A percentile compares a stretch with the other conserved stretches of the same genome.
These are phyloP conservation scores for Microbotryomycetes sp. DNA, from an alignment of 1,284 basidiomycete species.

Conservation along the genomic window DNA sequence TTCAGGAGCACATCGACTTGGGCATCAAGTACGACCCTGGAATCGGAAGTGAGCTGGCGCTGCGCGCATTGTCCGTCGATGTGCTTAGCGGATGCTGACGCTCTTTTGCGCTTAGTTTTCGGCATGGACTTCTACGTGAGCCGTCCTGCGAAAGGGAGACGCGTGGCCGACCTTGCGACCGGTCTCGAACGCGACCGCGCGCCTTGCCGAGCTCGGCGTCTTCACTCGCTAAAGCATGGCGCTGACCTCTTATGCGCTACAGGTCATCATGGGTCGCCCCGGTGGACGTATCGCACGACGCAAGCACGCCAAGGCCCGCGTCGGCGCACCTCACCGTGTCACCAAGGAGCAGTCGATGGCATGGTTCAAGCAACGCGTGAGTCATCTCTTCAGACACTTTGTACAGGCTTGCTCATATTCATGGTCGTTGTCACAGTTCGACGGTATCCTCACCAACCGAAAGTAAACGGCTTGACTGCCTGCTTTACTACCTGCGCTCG, in stretches of 20 bases:
- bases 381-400: no score
- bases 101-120: conserved; percentile 53
- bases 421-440: conserved; percentile 53
- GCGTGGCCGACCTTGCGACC: background rate
- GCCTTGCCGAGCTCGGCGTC: background rate
- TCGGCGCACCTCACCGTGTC: conserved; percentile 73
- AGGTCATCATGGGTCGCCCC: conserved; percentile 94
- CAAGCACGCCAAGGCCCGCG: conserved; percentile 78
- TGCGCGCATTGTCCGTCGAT: no score
- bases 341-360: conserved; percentile 52
- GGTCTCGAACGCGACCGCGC: no score
- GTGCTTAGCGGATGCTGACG: no score
- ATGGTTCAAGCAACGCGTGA: conserved; percentile 92
- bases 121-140: conserved; percentile 74
- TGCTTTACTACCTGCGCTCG: background rate
- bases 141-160: background rate
- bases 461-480: conserved; percentile 11
- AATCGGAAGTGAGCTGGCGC: conserved; percentile 57
- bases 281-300: conserved; percentile 86
- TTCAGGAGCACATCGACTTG: conserved; percentile 98
- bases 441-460: conserved; percentile 66
- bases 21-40: conserved; percentile 95
- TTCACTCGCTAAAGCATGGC: no score
- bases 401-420: conserved; percentile 14
- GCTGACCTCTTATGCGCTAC: conserved; percentile 42